Percentiles rank a stretch among this genome's conserved stretches.
These are phyloP conservation scores for Alternaria brassicae DNA, from an alignment of 2,329 filamentous ascomycete species.

Conservation along the genomic window DNA sequence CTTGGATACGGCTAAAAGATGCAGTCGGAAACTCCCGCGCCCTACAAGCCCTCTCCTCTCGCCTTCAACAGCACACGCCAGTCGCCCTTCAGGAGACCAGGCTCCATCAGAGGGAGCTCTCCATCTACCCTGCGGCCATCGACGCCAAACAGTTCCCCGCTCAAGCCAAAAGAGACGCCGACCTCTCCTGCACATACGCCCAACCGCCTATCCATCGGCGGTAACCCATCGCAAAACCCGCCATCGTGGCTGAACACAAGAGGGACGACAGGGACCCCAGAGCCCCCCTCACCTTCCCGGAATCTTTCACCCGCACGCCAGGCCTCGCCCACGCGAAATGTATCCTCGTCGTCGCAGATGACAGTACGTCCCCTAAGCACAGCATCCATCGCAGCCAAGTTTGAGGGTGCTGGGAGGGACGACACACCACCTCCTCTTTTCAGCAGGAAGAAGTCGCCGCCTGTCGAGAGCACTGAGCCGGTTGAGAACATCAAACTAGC, in stretches of 20 bases:
- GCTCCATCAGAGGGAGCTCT: slow-evolving; percentile 49
- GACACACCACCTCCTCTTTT: slow-evolving; percentile 36
- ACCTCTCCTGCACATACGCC: slow-evolving; percentile 37
- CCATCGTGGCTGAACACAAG: slow-evolving; percentile 48
- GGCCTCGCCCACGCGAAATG: slow-evolving; percentile 34
- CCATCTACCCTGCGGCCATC: slow-evolving; percentile 50
- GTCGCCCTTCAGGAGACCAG: slow-evolving; percentile 55
- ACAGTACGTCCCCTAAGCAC: slow-evolving; percentile 38
- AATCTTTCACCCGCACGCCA: slow-evolving; percentile 37
- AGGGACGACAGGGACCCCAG: slow-evolving; percentile 35
- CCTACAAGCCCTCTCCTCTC: slow-evolving; percentile 53
- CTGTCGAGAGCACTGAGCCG: slow-evolving; percentile 5
- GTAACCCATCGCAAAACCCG: slow-evolving; percentile 45
- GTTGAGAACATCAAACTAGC: not conserved
- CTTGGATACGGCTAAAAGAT: not conserved
- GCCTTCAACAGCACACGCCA: slow-evolving; percentile 55
- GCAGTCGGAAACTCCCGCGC: slow-evolving; percentile 46
- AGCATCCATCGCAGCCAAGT: slow-evolving; percentile 47
- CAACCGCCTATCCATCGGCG: slow-evolving; percentile 41
- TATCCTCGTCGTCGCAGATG: slow-evolving; percentile 24
- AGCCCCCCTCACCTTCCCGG: slow-evolving; percentile 43
- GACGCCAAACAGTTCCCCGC: slow-evolving; percentile 52
- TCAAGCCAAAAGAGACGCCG: slow-evolving; percentile 45
- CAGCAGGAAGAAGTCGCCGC: slow-evolving; percentile 12
- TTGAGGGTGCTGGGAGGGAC: slow-evolving; percentile 44